A percentile compares a stretch with the other conserved stretches of the same genome.
Conservation (phyloP, 1,139 yeast genomes). For the Candida tetrigidarum region DNA sequence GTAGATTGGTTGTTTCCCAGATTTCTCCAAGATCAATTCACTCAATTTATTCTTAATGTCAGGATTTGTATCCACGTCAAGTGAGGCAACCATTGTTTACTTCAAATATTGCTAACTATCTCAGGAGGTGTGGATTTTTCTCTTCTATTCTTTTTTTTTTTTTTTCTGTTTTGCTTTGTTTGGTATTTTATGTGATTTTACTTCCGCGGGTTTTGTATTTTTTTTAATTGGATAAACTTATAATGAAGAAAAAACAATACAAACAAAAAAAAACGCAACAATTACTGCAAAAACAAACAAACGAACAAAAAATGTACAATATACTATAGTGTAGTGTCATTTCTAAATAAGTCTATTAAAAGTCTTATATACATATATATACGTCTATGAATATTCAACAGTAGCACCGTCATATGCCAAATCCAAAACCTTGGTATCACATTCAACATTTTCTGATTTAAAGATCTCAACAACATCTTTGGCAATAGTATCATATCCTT, state of each 20-base stretch:
- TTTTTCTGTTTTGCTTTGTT: not conserved
- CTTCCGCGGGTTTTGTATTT: not conserved
- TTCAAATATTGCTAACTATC: too few relatives aligned
- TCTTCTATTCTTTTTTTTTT: not conserved
- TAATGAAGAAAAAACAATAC: not conserved
- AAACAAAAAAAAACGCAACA: not conserved
- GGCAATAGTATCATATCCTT: conserved; percentile 85
- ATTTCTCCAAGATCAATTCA: conserved; percentile 34
- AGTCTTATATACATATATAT: not conserved
- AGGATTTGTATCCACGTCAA: conserved; percentile 16
- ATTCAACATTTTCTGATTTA: conserved; percentile 64
- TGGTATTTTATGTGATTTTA: not conserved
- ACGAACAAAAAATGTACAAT: not conserved
- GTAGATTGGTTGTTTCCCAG: conserved; percentile 46
- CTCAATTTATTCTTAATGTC: conserved; percentile 33
- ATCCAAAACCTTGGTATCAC: conserved; percentile 83
- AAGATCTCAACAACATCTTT: conserved; percentile 71
- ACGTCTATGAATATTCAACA: conserved; percentile 21
- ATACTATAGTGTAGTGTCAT: too few relatives aligned
- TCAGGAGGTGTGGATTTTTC: too few relatives aligned
- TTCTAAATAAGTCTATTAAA: not conserved
- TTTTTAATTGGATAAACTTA: conserved; percentile 3
- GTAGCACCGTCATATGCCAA: conserved; percentile 89
- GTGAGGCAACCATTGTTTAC: conserved; percentile 13
- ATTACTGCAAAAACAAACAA: conserved; percentile 9